Evolutionary conservation across 2,329 filamentous ascomycete genomes (phyloP).

Genomic region (Fusarium protoensiforme): DNA sequence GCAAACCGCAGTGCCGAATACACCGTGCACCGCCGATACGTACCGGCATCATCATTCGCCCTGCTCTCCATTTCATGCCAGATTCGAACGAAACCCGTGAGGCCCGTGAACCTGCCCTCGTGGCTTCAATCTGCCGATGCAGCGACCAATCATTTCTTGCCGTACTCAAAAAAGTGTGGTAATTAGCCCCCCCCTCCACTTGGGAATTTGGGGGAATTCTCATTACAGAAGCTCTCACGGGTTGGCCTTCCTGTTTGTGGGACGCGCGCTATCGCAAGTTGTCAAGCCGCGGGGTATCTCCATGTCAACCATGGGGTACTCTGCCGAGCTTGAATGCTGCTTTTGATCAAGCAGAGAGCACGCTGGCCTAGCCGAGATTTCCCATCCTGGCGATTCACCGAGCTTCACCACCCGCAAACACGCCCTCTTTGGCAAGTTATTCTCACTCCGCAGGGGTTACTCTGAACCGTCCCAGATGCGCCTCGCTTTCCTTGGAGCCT

Average conservation of each 20-base stretch:
- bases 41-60: conserved; percentile 10
- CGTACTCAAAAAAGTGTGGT: neutral
- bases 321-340: neutral
- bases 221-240: conserved; percentile 11
- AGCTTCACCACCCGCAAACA: conserved; percentile 16
- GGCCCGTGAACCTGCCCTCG: conserved; percentile 1
- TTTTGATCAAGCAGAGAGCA: neutral
- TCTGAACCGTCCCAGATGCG: neutral
- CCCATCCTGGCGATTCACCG: conserved; percentile 12
- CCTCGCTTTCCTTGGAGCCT: neutral
- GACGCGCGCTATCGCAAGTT: conserved; percentile 5
- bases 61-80: conserved; percentile 1
- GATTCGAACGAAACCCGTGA: neutral
- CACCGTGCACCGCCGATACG: conserved; percentile 10
- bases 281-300: conserved; percentile 22
- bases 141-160: conserved; percentile 11
- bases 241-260: conserved; percentile 30
- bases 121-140: neutral
- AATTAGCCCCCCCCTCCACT: neutral
- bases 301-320: conserved; percentile 21
- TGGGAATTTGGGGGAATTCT: neutral
- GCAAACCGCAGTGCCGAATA: conserved; percentile 14
- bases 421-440: conserved; percentile 9
- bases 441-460: neutral
- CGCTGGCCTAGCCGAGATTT: conserved; percentile 9